These are phyloP conservation scores for Cudoniella acicularis DNA, from an alignment of 495 filamentous ascomycete species.

Conservation along the genomic window DNA sequence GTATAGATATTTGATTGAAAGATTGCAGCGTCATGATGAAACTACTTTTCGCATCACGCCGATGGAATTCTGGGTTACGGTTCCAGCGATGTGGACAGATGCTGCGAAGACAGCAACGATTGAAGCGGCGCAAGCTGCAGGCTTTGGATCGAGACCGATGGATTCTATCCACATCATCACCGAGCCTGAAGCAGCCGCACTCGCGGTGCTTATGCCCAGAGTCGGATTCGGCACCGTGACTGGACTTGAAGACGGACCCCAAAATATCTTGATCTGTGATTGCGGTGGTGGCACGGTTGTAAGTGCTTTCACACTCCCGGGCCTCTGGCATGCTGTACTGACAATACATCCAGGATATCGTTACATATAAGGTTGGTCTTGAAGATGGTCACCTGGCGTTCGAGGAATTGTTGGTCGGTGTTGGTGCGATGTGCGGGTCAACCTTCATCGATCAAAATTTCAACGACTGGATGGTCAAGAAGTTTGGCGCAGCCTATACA, in stretches of 20 bases:
- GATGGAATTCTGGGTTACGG: conserved; percentile 31
- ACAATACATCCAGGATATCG: conserved; percentile 21
- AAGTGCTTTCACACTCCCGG: conserved; percentile 5
- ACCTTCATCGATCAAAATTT: conserved; percentile 26
- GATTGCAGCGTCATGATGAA: not conserved
- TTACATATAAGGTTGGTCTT: conserved; percentile 22
- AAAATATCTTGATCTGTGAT: conserved; percentile 26
- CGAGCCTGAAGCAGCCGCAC: conserved; percentile 31
- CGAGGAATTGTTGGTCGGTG: conserved; percentile 23
- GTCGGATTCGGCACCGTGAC: not conserved
- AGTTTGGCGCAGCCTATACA: conserved; percentile 22
- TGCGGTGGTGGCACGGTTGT: conserved; percentile 32
- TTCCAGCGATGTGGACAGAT: conserved; percentile 30
- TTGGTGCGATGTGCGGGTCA: conserved; percentile 30
- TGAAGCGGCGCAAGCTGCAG: conserved; percentile 23
- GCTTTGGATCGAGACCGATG: conserved; percentile 23
- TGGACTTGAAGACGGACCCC: not conserved
- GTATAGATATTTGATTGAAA: not conserved
- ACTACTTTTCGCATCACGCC: conserved; percentile 16
- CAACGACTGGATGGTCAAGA: conserved; percentile 16
- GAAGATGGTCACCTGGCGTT: conserved; percentile 18
- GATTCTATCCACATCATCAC: conserved; percentile 27
- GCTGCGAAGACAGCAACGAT: conserved; percentile 21
- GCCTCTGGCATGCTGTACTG: not conserved
- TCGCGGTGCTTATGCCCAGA: conserved; percentile 14